Base-by-base conservation (phyloP, 148 eudicot species). In the Chenopodium formosanum region DNA sequence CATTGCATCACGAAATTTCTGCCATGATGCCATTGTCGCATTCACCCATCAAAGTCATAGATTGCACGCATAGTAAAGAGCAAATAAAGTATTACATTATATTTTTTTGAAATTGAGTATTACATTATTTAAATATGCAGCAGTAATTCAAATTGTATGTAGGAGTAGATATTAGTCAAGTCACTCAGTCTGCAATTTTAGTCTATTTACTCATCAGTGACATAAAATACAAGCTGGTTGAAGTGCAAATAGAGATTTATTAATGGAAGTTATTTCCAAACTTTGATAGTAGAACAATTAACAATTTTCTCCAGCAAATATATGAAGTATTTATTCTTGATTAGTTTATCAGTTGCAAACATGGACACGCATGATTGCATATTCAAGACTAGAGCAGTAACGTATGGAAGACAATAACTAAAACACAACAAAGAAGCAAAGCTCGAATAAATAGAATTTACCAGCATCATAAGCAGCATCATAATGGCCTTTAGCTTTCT, bases 391-490 rank as follows among this genome's bases (percentile, higher is more conserved):
- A 64, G 71, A 62, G 40, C 40, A 4, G 31, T 48, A 46, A 12
- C 12, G 9, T 40, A 65, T 27, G 16, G 11, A 29, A 70, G 31
- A 67, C 22, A 50, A 47, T 10, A 58, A 34, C 31, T 44, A 4
- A n/a, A 44, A 70, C 50, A 62, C 31, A 13, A 37, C 69, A 27
- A 40, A 73, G n/a, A 56, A 19, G 29, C 13, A 6, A 66, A 68
- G 4, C 69, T n/a, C 46, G 79, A 64, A 2, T 37, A 53, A 31
- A 47, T 10, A 73, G 9, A 83, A 83, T 86, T 80, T 84, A 95
- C 98, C 96, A 82, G 86, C 53, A 78, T 91, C 96, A 87, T 82
- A 87, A 69, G 94, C 92, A 86, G 93, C 91, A 84, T 88, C 92
- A 81, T 93, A 91, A 23, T 89, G 89, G 16, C 98, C 98, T 71